Base-by-base conservation (phyloP, 495 filamentous ascomycete genomes). In the Hyaloscypha finlandica region DNA sequence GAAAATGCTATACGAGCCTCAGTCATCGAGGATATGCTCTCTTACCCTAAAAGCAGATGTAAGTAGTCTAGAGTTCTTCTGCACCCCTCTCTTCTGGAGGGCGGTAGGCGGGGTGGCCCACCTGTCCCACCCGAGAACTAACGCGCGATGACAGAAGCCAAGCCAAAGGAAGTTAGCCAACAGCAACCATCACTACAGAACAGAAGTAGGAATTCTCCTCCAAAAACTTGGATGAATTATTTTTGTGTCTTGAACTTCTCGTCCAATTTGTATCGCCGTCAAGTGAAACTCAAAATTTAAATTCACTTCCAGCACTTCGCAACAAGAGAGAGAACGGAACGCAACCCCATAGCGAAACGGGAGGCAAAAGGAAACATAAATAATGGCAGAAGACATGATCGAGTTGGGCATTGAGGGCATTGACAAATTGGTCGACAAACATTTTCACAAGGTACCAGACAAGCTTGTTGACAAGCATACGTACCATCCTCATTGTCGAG, bases 401-500 rank as follows among this genome's bases (percentile, higher is more conserved):
- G 68, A 70, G 35, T 51, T 67, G 12, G 68, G 68, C 6, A 65
- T 70, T 37, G 68, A 70, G 31, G 68, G 61, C 1, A 25, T 59
- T 42, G 63, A 70, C 32, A 70, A 66, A 54, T 8, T 70, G 6
- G 58, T 70, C n/a, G 64, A 70, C 30, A 70, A 70, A 58, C 56
- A 70, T 31, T 70, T 70, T 48, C 63, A 70, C 52, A 65, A 61
- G 29, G n/a, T 70, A 19, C 68, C 68, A 0, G 58, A 70, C 20
- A 58, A 56, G 8, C 11, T 25, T 19, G 19, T 66, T 22, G 29
- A 70, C 29, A 33, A 63, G 22, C 19, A 66, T 6, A 63, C 62
- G 20, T 66, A 70, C 60, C 25, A 64, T 31, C 8, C 16, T 12
- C 59, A 30, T 56, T 12, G 53, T 56, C 42, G 42, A 48, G 4